phyloP scores from a whole-genome alignment of 805 yeast genomes.

The Pichia kluyveri region DNA sequence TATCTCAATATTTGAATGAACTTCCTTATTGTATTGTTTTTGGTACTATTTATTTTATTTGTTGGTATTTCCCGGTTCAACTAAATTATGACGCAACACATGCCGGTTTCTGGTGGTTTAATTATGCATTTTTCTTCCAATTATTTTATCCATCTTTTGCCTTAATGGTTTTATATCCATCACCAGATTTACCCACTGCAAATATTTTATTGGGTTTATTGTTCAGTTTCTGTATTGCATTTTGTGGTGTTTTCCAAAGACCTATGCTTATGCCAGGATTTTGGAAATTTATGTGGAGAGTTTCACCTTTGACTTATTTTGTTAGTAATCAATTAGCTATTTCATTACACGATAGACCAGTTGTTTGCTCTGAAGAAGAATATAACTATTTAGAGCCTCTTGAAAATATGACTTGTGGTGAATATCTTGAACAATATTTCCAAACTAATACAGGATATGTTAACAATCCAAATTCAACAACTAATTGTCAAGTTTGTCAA shows the following conservation, averaged over 20 bases:
- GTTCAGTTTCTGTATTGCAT: constrained; percentile 49
- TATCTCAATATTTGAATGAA: constrained; percentile 48
- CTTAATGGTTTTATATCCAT: constrained; percentile 42
- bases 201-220: constrained; percentile 48
- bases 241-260: constrained; percentile 65
- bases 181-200: constrained; percentile 65
- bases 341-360: constrained; percentile 39
- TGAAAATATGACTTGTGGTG: constrained; percentile 53
- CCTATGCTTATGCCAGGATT: constrained; percentile 57
- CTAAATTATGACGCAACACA: constrained; percentile 28
- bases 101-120: constrained; percentile 40
- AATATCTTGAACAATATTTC: constrained; percentile 36
- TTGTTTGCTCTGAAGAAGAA: constrained; percentile 42
- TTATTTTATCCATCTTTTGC: constrained; percentile 42
- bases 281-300: constrained; percentile 78
- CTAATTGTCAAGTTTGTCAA: constrained; percentile 41
- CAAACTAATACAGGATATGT: constrained; percentile 45
- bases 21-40: constrained; percentile 47
- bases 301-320: constrained; percentile 65
- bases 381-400: constrained; percentile 45
- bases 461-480: constrained; percentile 38
- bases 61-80: constrained; percentile 29
- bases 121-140: constrained; percentile 31
- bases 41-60: constrained; percentile 38
- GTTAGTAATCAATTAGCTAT: constrained; percentile 44